Base-by-base conservation (phyloP, 495 filamentous ascomycete species). In the Hypomontagnella submonticulosa region DNA sequence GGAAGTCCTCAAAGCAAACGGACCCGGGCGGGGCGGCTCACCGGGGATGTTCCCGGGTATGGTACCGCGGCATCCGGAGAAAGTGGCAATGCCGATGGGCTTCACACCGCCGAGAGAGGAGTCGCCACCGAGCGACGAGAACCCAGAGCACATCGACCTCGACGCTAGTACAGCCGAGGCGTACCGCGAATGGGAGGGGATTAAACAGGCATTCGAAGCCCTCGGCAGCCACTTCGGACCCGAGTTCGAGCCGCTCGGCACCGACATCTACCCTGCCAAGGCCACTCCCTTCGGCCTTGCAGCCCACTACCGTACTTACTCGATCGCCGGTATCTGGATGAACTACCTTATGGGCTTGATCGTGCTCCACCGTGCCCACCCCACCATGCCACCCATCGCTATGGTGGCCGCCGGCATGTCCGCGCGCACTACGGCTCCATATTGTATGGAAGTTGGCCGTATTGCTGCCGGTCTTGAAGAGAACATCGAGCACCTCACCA, bases 301-400 rank as follows among this genome's bases (percentile, higher is more conserved):
- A 2, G 80, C 92, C 3, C 87, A 90, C 69, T 97, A 94, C 74
- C 86, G 92, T 37, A 92, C 90, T 1, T 92, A 92, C 73, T 88
- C 87, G 18, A 95, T 97, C 66, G 90, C 89, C 11, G 88, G 90
- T 34, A 81, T 98, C 16, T 94, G 92, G 88, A 88, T 87, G 67
- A 88, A 91, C 52, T 97, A 89, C 72, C 90, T 93, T 77, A 90
- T 90, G 74, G 88, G 87, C 2, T 82, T 91, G 23, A 92, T 99
- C 48, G 78, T 94, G 44, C 83, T 92, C 16, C 78, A 92, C 48
- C 84, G 95, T 34, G 78, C 89, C 0, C 92, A 97, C 63, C 95
- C 95, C 0, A 85, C 83, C 1, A 97, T 97, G 93, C 95, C 92
- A 4, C 92, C 94, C 0, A 84, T 92, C n/a, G 88, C 92, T 54